Percentiles rank a stretch among this genome's conserved stretches.
phyloP scores from a whole-genome alignment of 768 basidiomycete species.

The Russula griseocarnosa region DNA sequence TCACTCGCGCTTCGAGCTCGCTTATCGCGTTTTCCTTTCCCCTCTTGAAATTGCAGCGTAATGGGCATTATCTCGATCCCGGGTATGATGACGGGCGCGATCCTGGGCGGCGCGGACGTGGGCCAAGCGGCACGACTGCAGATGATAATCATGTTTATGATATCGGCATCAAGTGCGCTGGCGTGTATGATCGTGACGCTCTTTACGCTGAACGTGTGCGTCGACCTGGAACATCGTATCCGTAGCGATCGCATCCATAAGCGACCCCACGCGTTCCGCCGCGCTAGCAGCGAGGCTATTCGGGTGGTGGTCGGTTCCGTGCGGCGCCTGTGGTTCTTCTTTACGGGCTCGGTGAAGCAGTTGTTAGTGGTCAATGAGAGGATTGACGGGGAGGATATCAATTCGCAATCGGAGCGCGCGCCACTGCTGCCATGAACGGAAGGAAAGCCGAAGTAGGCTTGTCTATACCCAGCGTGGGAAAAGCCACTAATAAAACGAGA shows the following conservation, averaged over 20 bases:
- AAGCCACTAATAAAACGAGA: neutral
- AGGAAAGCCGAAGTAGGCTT: neutral
- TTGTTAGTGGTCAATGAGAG: neutral
- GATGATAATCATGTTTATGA: slow-evolving; percentile 96
- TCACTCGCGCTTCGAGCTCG: neutral
- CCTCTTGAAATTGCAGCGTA: slow-evolving; percentile 44
- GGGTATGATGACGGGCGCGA: slow-evolving; percentile 92
- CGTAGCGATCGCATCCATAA: slow-evolving; percentile 57
- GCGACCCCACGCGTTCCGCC: slow-evolving; percentile 24
- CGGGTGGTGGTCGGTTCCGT: neutral
- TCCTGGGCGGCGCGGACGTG: slow-evolving; percentile 80
- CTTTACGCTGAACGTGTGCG: slow-evolving; percentile 56
- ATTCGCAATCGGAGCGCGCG: slow-evolving; percentile 10
- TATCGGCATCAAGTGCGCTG: slow-evolving; percentile 71
- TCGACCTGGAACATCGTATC: slow-evolving; percentile 66
- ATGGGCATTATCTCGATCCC: slow-evolving; percentile 74
- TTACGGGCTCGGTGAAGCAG: neutral
- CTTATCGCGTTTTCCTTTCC: neutral
- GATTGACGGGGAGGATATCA: neutral
- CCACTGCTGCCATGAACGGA: slow-evolving; percentile 8
- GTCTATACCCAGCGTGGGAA: neutral
- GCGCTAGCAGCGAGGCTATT: neutral
- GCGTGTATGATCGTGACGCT: slow-evolving; percentile 63
- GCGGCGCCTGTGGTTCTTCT: neutral
- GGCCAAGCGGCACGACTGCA: slow-evolving; percentile 86